These are phyloP conservation scores for Phytophthora macrochlamydospora DNA, from an alignment of 352 stramenopile genomes.

Conservation along the genomic window DNA sequence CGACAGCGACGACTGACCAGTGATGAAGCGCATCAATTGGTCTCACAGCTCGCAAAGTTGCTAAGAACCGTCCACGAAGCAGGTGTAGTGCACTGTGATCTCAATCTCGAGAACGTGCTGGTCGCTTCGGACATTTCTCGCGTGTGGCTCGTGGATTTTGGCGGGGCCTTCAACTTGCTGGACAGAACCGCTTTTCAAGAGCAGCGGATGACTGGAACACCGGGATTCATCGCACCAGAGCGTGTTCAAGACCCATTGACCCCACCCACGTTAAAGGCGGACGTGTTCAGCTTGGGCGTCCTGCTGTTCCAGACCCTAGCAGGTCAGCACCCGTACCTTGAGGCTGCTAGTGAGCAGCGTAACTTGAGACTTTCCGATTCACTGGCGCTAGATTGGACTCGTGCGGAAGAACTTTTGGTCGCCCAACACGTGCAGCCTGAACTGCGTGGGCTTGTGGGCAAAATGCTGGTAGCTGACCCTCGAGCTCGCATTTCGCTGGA, in stretches of 20 bases:
- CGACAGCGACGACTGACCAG: conserved; percentile 24
- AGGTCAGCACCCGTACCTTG: conserved; percentile 56
- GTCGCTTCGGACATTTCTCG: conserved; percentile 33
- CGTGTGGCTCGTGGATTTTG: conserved; percentile 69
- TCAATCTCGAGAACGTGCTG: conserved; percentile 98
- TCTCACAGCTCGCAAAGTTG: conserved; percentile 18
- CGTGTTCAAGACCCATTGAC: conserved; percentile 40
- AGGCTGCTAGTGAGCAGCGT: conserved; percentile 26
- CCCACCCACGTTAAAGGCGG: conserved; percentile 42
- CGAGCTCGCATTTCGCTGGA: conserved; percentile 41
- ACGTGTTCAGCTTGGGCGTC: conserved; percentile 70
- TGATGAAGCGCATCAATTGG: conserved; percentile 10
- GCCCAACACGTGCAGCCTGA: conserved; percentile 34
- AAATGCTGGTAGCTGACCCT: conserved; percentile 48
- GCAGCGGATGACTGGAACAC: conserved; percentile 57
- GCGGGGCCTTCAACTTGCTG: conserved; percentile 47
- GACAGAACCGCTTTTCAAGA: background rate
- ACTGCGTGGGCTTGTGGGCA: conserved; percentile 37
- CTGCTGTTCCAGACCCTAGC: conserved; percentile 66
- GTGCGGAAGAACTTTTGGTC: conserved; percentile 36
- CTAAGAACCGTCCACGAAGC: conserved; percentile 93
- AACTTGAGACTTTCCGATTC: conserved; percentile 50
- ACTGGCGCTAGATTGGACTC: conserved; percentile 45
- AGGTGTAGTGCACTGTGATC: conserved; percentile 96
- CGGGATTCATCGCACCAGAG: conserved; percentile 68